Base-by-base conservation (phyloP, 495 filamentous ascomycete genomes). In the Neurospora tetrasperma region DNA sequence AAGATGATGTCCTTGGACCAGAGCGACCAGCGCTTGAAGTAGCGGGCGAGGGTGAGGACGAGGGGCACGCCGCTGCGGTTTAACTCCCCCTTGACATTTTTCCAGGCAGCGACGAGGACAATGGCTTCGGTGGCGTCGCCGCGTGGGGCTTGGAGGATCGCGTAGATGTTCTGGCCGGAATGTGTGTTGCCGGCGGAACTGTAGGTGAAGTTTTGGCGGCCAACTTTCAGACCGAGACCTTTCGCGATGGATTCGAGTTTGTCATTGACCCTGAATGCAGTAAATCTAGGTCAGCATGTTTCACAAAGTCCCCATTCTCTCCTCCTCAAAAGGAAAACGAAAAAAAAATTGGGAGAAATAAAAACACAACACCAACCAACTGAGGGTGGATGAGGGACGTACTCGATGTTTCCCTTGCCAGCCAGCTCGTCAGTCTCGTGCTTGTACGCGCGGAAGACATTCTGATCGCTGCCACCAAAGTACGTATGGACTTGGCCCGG, bases 1-100 rank as follows among this genome's bases (percentile, higher is more conserved):
- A 99, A 90, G 68, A 99, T 96, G 76, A 99, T 97, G 76, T 99
- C 96, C 82, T 99, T 99, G 44, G 94, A 97, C 96, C 96, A 99
- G 12, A 99, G 84, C 38, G 93, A 97, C 96, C 96, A 99, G 74
- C 94, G 86, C 80, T 96, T 97, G 83, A 99, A 97, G 82, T 99
- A 99, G 76, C 96, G 87, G 14, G 94, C 93, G 73, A 99, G 82
- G 0, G 94, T 93, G 77, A 98, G 82, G 10, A 92, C 89, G 66
- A 99, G 87, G 2, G 93, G 91, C 20, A 98, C 88, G 23, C 94
- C 96, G 75, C 92, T 94, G 74, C 91, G 84, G 80, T 99, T 99
- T 75, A 94, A 78, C 75, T 91, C 87, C 5, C 89, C 89, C 72
- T 93, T 88, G 75, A 91, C 90, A 70, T 96, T 98, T 80, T 86